Evolutionary conservation across 495 filamentous ascomycete species (phyloP).

Genomic region (Aspergillus cavernicola): DNA sequence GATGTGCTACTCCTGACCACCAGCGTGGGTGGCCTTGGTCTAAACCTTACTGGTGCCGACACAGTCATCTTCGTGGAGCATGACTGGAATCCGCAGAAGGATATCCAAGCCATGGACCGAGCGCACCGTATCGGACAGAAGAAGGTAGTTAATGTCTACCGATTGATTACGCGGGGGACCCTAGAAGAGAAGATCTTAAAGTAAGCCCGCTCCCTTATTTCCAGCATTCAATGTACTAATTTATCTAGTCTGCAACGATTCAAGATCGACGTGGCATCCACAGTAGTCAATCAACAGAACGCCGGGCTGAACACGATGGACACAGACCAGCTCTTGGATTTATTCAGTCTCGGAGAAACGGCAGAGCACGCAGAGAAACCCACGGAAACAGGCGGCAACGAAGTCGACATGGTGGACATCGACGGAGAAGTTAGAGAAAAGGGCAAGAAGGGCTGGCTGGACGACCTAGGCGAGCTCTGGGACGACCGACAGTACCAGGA

Average conservation of each 20-base stretch:
- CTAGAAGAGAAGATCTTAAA: conserved; percentile 97
- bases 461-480: conserved; percentile 94
- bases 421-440: conserved; percentile 91
- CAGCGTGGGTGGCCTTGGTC: conserved; percentile 86
- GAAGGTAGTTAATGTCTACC: conserved; percentile 99
- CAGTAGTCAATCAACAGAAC: conserved; percentile 98
- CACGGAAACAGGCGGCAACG: conserved; percentile 50
- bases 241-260: conserved; percentile 84
- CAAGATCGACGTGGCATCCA: conserved; percentile 98
- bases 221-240: conserved; percentile 18
- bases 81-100: conserved; percentile 99
- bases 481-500: conserved; percentile 95
- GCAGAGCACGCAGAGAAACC: conserved; percentile 65
- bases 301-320: conserved; percentile 94
- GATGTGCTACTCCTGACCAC: conserved; percentile 91
- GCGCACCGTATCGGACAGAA: conserved; percentile 98
- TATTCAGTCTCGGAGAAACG: conserved; percentile 87
- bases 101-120: conserved; percentile 98
- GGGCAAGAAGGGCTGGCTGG: conserved; percentile 92
- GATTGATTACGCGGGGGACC: conserved; percentile 89
- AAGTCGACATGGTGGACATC: conserved; percentile 91
- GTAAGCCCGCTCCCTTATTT: conserved; percentile 42
- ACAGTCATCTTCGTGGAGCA: conserved; percentile 99
- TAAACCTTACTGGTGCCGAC: conserved; percentile 95
- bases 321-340: conserved; percentile 94